Conservation (phyloP, 108 stramenopile genomes). For the Pseudonitzschia multistriata region DNA sequence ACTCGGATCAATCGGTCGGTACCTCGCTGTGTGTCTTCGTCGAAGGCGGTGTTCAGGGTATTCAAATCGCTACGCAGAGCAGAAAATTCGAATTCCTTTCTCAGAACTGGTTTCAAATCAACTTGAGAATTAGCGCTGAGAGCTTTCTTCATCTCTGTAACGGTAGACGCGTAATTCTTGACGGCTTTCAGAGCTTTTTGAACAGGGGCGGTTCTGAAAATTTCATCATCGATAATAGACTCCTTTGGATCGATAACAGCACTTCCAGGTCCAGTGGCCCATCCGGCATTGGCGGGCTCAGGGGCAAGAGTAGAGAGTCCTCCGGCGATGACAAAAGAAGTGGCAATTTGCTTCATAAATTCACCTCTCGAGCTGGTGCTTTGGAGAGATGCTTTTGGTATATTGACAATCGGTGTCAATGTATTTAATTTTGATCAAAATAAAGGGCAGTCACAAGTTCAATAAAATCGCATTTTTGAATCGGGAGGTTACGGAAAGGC, state of each 20-base stretch:
- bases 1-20: conserved; percentile 89
- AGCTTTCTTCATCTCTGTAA: conserved; percentile 56
- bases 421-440: neutral
- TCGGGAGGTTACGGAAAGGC: no score
- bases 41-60: conserved; percentile 83
- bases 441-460: no score
- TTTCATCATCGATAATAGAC: conserved; percentile 70
- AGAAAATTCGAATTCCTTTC: conserved; percentile 79
- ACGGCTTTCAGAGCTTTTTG: conserved; percentile 62
- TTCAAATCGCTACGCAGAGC: conserved; percentile 73
- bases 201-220: conserved; percentile 62
- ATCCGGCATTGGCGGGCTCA: conserved; percentile 72
- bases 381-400: conserved; percentile 12
- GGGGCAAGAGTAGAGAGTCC: conserved; percentile 34
- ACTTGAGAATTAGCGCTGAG: conserved; percentile 64
- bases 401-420: no score
- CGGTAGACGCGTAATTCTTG: conserved; percentile 45
- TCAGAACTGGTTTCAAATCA: conserved; percentile 67
- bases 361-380: conserved; percentile 43
- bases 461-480: no score
- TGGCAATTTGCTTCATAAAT: conserved; percentile 58
- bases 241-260: conserved; percentile 70
- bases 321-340: conserved; percentile 33
- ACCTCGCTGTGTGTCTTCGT: conserved; percentile 91
- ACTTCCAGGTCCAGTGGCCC: conserved; percentile 61